Evolutionary conservation across 805 yeast genomes (phyloP), one percentile per base, ranked within the genome.

Genomic region (Sungouiozyma ichnusensis): DNA sequence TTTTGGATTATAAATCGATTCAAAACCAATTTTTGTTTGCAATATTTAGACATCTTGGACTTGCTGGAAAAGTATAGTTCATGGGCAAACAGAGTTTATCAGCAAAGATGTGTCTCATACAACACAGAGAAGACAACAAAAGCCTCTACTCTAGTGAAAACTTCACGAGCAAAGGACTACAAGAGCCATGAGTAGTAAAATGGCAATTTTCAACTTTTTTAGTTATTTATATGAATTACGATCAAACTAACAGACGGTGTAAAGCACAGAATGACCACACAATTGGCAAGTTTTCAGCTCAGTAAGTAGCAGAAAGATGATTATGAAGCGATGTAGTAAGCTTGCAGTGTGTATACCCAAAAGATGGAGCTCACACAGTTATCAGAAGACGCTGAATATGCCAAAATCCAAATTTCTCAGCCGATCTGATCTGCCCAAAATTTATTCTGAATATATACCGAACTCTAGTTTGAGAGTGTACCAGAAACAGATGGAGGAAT

Each of bases 381-480:
- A 69, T 47, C 71, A 79, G 18, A 62, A 65, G 38, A 76, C 84
- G 0, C 58, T 81, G 37, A 68, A 66, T 17, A 69, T 88, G 19
- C 97, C 96, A 3, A 64, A 65, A 40, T 80, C 95, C 0, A 58
- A 62, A 2, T 84, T 86, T 43, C 81, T 94, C 0, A 70, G 70
- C 39, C 69, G 85, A 48, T 72, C 84, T 2, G 67, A 71, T 41
- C 54, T 67, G n/a, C 63, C 65, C 24, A 60, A 68, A 37, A 70
- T 72, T 5, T 62, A 61, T 45, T 58, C 55, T 42, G 67, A 53
- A 46, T 65, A 67, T 44, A 66, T 78, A 11, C 76, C 79, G 9
- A 69, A 72, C 0, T 74, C 87, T 2, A 68, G 71, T 18, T n/a
- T n/a, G n/a, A 67, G 71, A 1, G 65, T 90, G 15, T 90, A 90